Evolutionary conservation across 495 filamentous ascomycete species (phyloP).

Genomic region (Xylaria telfairii): DNA sequence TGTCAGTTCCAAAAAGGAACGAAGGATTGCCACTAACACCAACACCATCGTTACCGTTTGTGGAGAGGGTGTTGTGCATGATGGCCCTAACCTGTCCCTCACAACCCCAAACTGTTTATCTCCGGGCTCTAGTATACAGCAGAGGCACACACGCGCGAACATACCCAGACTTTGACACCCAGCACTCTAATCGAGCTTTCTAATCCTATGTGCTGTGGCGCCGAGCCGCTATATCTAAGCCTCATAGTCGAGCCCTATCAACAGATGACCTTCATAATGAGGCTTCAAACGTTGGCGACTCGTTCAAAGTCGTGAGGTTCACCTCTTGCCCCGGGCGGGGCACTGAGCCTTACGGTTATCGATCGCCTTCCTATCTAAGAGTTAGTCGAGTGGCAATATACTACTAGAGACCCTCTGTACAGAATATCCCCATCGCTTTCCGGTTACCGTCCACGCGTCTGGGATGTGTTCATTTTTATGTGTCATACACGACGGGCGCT

Average conservation of each 20-base stretch:
- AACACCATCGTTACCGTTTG: neutral
- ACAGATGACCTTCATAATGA: neutral
- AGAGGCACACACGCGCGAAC: neutral
- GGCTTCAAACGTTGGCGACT: neutral
- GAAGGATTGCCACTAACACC: constrained; percentile 7
- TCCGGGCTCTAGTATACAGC: neutral
- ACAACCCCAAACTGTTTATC: neutral
- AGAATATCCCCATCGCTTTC: neutral
- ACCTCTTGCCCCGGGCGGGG: neutral
- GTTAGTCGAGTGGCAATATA: constrained; percentile 5
- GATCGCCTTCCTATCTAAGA: constrained; percentile 24
- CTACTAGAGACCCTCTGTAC: neutral
- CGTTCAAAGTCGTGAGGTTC: neutral
- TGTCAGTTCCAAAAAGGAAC: neutral
- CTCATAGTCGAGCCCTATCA: neutral
- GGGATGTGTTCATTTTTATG: neutral
- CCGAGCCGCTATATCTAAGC: neutral
- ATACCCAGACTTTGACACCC: neutral
- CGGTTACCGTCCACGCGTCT: neutral
- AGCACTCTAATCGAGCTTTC: neutral
- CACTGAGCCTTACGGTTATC: constrained; percentile 13
- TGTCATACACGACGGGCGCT: constrained; percentile 11
- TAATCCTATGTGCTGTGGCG: neutral
- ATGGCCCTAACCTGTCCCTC: neutral
- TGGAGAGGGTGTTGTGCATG: constrained; percentile 6